Evolutionary conservation across 2,329 filamentous ascomycete genomes (phyloP).

Genomic region (Colletotrichum costaricense): DNA sequence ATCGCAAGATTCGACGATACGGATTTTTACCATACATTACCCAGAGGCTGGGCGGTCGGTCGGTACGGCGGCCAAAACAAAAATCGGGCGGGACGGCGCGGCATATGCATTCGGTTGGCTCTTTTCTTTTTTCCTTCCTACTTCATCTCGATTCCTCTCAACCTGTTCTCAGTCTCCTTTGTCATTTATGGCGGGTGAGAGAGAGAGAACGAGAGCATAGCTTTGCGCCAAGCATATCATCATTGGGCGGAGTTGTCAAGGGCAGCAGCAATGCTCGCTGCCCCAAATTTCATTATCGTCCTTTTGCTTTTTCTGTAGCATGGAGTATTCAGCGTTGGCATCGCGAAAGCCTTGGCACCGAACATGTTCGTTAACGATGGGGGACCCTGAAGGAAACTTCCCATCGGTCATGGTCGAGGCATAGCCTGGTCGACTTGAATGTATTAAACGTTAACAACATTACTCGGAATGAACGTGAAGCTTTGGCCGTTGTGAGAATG

Average conservation of each 20-base stretch:
- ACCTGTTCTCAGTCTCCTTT: neutral
- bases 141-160: neutral
- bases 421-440: neutral
- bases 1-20: constrained; percentile 30
- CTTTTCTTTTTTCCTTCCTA: neutral
- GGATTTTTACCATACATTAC: constrained; percentile 10
- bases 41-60: neutral
- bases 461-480: neutral
- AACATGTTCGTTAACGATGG: neutral
- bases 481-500: neutral
- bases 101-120: constrained; percentile 25
- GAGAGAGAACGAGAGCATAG: neutral
- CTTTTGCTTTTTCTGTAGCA: neutral
- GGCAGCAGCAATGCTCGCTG: neutral
- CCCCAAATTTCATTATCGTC: constrained; percentile 1
- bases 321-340: constrained; percentile 11
- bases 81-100: constrained; percentile 25
- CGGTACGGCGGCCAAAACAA: constrained; percentile 27
- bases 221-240: constrained; percentile 20
- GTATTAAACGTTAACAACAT: neutral
- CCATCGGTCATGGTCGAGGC: neutral
- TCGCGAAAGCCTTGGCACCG: constrained; percentile 3
- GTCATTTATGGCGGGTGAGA: neutral
- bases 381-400: neutral
- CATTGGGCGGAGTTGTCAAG: constrained; percentile 30